A percentile compares a stretch with the other conserved stretches of the same genome.
phyloP scores from a whole-genome alignment of 2,329 filamentous ascomycete genomes.

The Endoconidiophora laricicola region DNA sequence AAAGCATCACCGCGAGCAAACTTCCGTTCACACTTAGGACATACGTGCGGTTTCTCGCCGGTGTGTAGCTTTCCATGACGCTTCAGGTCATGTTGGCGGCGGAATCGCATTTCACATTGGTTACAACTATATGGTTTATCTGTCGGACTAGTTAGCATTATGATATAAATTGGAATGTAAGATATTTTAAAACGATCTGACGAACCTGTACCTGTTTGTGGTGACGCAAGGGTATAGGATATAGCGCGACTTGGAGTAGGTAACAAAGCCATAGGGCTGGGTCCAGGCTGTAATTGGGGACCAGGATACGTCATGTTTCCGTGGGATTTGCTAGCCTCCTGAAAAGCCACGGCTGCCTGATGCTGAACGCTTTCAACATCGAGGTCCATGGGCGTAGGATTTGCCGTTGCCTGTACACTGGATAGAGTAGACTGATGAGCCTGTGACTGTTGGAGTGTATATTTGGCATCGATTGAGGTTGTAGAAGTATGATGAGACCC shows the following conservation, averaged over 20 bases:
- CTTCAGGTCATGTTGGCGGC: constrained; percentile 86
- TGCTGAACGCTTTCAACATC: constrained; percentile 27
- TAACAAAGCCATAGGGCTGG: constrained; percentile 22
- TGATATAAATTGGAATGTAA: too few species aligned
- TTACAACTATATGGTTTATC: constrained; percentile 94
- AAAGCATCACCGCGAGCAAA: constrained; percentile 92
- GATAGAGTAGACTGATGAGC: constrained; percentile 31
- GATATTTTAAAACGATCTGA: not conserved
- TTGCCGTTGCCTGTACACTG: constrained; percentile 29
- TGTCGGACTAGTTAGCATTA: constrained; percentile 13
- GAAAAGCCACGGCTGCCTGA: constrained; percentile 13
- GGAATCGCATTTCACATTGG: constrained; percentile 84
- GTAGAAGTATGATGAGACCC: constrained; percentile 21
- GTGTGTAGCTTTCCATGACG: constrained; percentile 93
- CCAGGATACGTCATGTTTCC: constrained; percentile 39
- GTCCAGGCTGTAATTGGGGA: constrained; percentile 24
- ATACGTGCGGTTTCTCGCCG: constrained; percentile 87
- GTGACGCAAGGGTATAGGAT: constrained; percentile 38
- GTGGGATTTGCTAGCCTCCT: constrained; percentile 24
- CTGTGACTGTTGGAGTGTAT: constrained; percentile 27
- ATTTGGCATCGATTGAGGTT: not conserved
- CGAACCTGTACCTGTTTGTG: constrained; percentile 12
- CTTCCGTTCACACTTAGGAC: constrained; percentile 81
- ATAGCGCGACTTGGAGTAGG: constrained; percentile 34
- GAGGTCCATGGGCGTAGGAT: constrained; percentile 37